A percentile compares a stretch with the other conserved stretches of the same genome.
Conservation (phyloP, 441 rosid genomes). For the Gossypium davidsonii region DNA sequence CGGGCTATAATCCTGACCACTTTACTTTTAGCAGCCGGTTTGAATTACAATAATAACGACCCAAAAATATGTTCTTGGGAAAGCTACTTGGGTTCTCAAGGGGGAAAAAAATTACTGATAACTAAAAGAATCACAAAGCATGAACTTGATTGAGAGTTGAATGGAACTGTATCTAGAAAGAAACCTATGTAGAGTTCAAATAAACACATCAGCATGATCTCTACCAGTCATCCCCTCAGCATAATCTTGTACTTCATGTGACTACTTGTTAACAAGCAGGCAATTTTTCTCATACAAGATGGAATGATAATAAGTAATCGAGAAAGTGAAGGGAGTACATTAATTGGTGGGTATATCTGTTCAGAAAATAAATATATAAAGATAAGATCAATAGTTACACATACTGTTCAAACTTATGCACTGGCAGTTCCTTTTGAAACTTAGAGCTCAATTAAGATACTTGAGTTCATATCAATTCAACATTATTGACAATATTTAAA, state of each 20-base stretch:
- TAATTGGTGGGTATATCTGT: constrained; percentile 98
- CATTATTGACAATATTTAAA: neutral
- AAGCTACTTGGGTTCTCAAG: neutral
- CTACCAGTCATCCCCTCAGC: constrained; percentile 96
- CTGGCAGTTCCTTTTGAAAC: neutral
- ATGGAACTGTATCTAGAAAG: neutral
- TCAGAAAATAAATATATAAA: constrained; percentile 8
- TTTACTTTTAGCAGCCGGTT: neutral
- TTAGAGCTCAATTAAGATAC: neutral
- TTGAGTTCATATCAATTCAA: neutral
- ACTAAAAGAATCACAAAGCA: neutral
- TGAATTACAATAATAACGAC: neutral
- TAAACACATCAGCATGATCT: constrained; percentile 84
- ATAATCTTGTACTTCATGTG: neutral
- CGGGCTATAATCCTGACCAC: neutral
- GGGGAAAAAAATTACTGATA: neutral
- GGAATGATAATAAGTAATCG: constrained; percentile 28
- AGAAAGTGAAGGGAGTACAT: constrained; percentile 93
- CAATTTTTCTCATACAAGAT: neutral
- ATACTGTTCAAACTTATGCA: neutral
- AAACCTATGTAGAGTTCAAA: neutral
- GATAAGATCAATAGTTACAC: neutral
- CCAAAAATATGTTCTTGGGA: neutral
- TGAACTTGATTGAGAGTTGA: neutral
- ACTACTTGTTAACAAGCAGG: neutral